These are phyloP conservation scores for Fusarium circinatum DNA, from an alignment of 2,329 filamentous ascomycete species.

Conservation along the genomic window DNA sequence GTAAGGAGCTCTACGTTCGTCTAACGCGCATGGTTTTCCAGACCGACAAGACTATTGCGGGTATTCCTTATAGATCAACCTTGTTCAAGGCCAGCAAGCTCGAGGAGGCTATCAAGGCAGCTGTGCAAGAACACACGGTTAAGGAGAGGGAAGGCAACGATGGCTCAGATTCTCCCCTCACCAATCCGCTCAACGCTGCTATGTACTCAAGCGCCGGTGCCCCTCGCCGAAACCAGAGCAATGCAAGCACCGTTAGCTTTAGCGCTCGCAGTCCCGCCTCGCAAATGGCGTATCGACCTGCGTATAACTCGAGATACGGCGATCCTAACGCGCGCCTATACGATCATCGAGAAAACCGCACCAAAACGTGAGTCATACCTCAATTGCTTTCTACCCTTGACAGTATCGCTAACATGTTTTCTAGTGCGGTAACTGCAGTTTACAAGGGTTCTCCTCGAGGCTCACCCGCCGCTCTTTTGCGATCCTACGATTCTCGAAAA, in stretches of 20 bases:
- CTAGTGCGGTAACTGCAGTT: slow-evolving; percentile 88
- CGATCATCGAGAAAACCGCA: slow-evolving; percentile 84
- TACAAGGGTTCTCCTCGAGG: slow-evolving; percentile 83
- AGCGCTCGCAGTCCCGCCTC: slow-evolving; percentile 72
- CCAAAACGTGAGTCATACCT: slow-evolving; percentile 78
- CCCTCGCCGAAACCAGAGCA: slow-evolving; percentile 75
- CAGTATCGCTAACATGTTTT: slow-evolving; percentile 20
- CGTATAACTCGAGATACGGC: slow-evolving; percentile 71
- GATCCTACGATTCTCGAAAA: slow-evolving; percentile 94
- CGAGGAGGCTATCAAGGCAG: slow-evolving; percentile 91
- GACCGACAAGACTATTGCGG: slow-evolving; percentile 97
- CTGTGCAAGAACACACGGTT: slow-evolving; percentile 85
- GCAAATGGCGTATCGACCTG: slow-evolving; percentile 62
- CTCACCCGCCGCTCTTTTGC: slow-evolving; percentile 76
- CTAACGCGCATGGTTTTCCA: slow-evolving; percentile 96
- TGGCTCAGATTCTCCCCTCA: slow-evolving; percentile 54
- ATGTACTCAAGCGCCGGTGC: slow-evolving; percentile 56
- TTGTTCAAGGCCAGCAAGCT: slow-evolving; percentile 97
- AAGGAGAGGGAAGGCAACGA: slow-evolving; percentile 88
- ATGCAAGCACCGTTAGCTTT: slow-evolving; percentile 85
- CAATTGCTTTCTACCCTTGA: neutral
- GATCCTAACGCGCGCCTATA: slow-evolving; percentile 90
- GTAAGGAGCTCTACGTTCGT: slow-evolving; percentile 96
- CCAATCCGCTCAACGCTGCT: slow-evolving; percentile 54
- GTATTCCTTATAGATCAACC: slow-evolving; percentile 93